A percentile compares a stretch with the other conserved stretches of the same genome.
These are phyloP conservation scores for Salix exigua DNA, from an alignment of 345 rosid genomes.

Conservation along the genomic window DNA sequence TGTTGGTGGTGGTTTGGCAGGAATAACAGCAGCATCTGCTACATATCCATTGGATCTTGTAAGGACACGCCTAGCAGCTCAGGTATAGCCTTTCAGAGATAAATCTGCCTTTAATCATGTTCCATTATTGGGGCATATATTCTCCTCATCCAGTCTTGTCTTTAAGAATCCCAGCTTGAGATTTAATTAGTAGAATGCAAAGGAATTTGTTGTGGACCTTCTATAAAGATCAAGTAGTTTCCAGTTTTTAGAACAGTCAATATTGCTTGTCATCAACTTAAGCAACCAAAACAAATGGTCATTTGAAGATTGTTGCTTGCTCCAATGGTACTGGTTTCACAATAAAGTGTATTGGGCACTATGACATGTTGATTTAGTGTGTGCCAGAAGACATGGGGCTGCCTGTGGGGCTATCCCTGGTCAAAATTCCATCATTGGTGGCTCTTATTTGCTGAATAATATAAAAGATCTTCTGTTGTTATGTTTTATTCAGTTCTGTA, in stretches of 20 bases:
- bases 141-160: background rate
- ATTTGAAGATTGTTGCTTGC: background rate
- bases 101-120: background rate
- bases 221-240: background rate
- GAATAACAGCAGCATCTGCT: conserved; percentile 85
- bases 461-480: background rate
- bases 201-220: background rate
- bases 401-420: background rate
- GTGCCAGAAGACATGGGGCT: background rate
- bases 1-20: conserved; percentile 87
- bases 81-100: conserved; percentile 38
- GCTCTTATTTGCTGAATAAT: background rate
- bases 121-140: background rate
- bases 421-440: background rate
- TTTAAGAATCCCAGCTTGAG: background rate
- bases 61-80: conserved; percentile 96
- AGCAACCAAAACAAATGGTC: background rate
- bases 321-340: background rate
- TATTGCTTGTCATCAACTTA: background rate
- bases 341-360: background rate
- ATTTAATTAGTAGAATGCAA: background rate
- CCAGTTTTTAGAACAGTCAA: background rate
- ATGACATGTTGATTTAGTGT: background rate
- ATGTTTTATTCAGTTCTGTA: background rate
- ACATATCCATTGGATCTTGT: conserved; percentile 95